Evolutionary conservation across 495 filamentous ascomycete species (phyloP).

Genomic region (Elasticomyces elasticus): DNA sequence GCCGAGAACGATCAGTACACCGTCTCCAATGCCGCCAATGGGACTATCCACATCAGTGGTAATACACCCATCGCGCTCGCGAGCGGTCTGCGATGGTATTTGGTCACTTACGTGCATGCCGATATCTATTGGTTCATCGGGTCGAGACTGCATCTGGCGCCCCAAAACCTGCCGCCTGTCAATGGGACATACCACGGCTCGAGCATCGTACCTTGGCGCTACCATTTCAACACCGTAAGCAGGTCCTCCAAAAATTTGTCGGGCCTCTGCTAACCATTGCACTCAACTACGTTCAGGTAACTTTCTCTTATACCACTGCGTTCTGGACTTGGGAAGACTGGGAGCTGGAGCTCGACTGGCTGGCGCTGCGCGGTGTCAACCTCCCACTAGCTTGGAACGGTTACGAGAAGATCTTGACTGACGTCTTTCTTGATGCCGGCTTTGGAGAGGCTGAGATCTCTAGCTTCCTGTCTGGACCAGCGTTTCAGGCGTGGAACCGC

Average conservation of each 20-base stretch:
- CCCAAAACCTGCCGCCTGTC: conserved; percentile 26
- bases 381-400: conserved; percentile 46
- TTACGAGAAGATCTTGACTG: conserved; percentile 42
- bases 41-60: conserved; percentile 39
- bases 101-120: conserved; percentile 39
- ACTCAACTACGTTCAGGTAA: too few relatives aligned
- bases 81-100: conserved; percentile 41
- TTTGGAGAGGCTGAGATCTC: conserved; percentile 38
- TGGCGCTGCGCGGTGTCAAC: conserved; percentile 45
- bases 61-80: conserved; percentile 39
- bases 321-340: conserved; percentile 49
- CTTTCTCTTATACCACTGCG: conserved; percentile 44
- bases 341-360: conserved; percentile 47
- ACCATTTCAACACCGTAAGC: conserved; percentile 49
- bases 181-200: conserved; percentile 20
- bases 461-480: conserved; percentile 41
- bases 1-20: conserved; percentile 36
- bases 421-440: conserved; percentile 41
- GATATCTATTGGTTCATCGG: conserved; percentile 45
- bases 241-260: too few relatives aligned
- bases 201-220: conserved; percentile 43
- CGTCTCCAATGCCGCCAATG: conserved; percentile 32
- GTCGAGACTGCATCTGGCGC: conserved; percentile 30
- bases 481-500: conserved; percentile 48
- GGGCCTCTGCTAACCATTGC: too few relatives aligned